Evolutionary conservation across 2,329 filamentous ascomycete species (phyloP).

Genomic region (Epicoccum nigrum): DNA sequence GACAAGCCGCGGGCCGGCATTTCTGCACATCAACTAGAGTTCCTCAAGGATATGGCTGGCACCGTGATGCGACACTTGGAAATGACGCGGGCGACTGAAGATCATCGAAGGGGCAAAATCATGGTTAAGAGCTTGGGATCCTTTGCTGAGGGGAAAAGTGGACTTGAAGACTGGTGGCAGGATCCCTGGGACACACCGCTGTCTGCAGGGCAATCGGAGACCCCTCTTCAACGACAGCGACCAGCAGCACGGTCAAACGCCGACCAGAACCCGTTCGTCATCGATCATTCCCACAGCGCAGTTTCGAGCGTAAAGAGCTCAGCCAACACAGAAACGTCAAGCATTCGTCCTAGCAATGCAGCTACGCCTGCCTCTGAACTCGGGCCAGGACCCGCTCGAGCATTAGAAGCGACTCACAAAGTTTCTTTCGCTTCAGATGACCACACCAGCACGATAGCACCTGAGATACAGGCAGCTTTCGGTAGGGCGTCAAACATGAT

Average conservation of each 20-base stretch:
- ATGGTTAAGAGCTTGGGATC: slow-evolving; percentile 56
- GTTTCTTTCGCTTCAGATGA: slow-evolving; percentile 32
- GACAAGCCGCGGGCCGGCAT: slow-evolving; percentile 61
- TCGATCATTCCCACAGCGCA: slow-evolving; percentile 27
- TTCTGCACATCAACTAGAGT: slow-evolving; percentile 55
- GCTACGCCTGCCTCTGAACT: slow-evolving; percentile 32
- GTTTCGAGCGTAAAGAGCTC: slow-evolving; percentile 30
- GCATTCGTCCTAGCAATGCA: slow-evolving; percentile 24
- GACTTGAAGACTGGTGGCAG: slow-evolving; percentile 42
- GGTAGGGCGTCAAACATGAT: slow-evolving; percentile 48
- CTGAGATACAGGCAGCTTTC: slow-evolving; percentile 44
- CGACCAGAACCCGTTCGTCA: slow-evolving; percentile 21
- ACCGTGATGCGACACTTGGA: slow-evolving; percentile 68
- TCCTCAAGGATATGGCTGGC: slow-evolving; percentile 61
- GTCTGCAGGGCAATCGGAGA: slow-evolving; percentile 19
- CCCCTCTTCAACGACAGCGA: slow-evolving; percentile 25
- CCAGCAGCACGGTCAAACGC: slow-evolving; percentile 23
- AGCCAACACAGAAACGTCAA: slow-evolving; percentile 27
- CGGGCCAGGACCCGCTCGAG: slow-evolving; percentile 18
- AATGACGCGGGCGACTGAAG: slow-evolving; percentile 59
- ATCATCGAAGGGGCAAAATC: slow-evolving; percentile 59
- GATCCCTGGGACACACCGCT: slow-evolving; percentile 37
- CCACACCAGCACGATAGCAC: slow-evolving; percentile 32
- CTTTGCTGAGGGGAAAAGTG: slow-evolving; percentile 46
- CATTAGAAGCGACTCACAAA: slow-evolving; percentile 28